Evolutionary conservation across 78 protist species (phyloP), one percentile per base, ranked within the genome.

Genomic region (Paulinella micropora): DNA sequence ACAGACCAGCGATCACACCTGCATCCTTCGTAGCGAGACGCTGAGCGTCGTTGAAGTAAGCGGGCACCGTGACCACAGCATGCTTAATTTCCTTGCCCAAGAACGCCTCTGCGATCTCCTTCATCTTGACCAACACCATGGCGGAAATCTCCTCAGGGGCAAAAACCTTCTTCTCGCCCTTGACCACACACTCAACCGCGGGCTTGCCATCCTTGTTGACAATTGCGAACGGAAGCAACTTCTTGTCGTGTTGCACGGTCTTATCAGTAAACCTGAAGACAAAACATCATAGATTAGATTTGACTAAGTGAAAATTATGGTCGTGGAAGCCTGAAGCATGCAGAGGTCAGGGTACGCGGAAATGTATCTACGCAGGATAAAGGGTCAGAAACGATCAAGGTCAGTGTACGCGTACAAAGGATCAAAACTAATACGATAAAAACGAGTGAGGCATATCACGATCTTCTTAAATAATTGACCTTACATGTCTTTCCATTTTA

Each of bases 31-130:
- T 97, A 3, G 97, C 95, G 92, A 95, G 96, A 73, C 95, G 91
- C 90, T 95, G 96, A 1, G 92, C 92, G 39, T 93, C 98, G 94
- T 95, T 95, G 95, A 97, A 97, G 91, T 96, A 96, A 51, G 98
- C 98, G 81, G 99, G 99, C 9, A 96, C 97, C n/a, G 99, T 96
- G 83, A 97, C 93, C 39, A 96, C 98, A 28, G 96, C 96, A 85
- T 96, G 90, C 79, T 89, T 89, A 88, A 98, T 89, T 73, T 87
- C 90, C 87, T 92, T 35, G 87, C 98, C 97, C 26, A 97, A 95
- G 95, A 91, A 95, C 26, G 92, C 93, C 95, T 98, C 99, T 34
- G 99, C 99, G 0, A 83, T 89, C 86, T 95, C 95, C 94, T 95
- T 94, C 94, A 94, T 93, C 91, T 95, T 94, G 0, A 39, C 31